Conservation (phyloP, 2,329 filamentous ascomycete genomes). For the Myriosclerotinia scirpicola region DNA sequence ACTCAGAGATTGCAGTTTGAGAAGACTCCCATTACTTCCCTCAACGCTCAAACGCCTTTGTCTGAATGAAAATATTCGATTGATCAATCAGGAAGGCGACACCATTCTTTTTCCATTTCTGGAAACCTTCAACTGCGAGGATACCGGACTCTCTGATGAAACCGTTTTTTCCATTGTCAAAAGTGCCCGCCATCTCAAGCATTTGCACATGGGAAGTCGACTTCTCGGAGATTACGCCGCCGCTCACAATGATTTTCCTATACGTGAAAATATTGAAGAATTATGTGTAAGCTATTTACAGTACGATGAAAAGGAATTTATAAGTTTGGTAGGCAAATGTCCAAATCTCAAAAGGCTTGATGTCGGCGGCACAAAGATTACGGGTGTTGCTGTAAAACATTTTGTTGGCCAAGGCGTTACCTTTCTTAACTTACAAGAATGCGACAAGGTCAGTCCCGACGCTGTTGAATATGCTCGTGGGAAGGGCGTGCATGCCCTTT, state of each 20-base stretch:
- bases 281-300: constrained; percentile 29
- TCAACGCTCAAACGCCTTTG: constrained; percentile 34
- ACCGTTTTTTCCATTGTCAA: constrained; percentile 27
- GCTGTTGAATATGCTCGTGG: constrained; percentile 40
- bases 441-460: constrained; percentile 35
- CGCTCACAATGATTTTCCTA: constrained; percentile 28
- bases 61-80: constrained; percentile 27
- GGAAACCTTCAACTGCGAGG: constrained; percentile 34
- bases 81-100: not conserved
- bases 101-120: constrained; percentile 31
- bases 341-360: constrained; percentile 36
- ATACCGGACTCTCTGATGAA: constrained; percentile 30
- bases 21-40: constrained; percentile 33
- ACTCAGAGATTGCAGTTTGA: constrained; percentile 29
- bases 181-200: constrained; percentile 32
- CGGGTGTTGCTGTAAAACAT: constrained; percentile 41
- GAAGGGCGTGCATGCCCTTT: constrained; percentile 35
- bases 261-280: constrained; percentile 32
- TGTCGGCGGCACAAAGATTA: constrained; percentile 36
- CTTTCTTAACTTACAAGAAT: constrained; percentile 36
- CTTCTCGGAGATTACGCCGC: constrained; percentile 20
- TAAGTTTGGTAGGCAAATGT: constrained; percentile 33
- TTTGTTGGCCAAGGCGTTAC: constrained; percentile 38
- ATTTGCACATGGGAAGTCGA: constrained; percentile 32
- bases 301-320: constrained; percentile 27